Percentiles rank a stretch among this genome's conserved stretches.
Evolutionary conservation across 352 stramenopile species (phyloP).

Genomic region (Globisporangium lucens): DNA sequence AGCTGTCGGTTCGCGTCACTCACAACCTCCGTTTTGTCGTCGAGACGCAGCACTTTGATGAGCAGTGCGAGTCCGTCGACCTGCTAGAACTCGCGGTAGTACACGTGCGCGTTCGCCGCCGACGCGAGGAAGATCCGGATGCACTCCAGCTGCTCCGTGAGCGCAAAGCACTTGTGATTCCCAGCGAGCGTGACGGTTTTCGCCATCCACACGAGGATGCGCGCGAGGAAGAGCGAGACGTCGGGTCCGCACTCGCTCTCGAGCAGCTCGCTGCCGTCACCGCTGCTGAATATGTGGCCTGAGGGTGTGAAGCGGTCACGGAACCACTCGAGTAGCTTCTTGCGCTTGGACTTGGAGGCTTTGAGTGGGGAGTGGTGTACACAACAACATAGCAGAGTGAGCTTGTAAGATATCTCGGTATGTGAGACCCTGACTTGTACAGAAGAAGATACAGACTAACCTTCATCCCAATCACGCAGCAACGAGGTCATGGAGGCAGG

Average conservation of each 20-base stretch:
- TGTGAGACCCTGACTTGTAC: not conserved
- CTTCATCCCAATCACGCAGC: conserved; percentile 69
- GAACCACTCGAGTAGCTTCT: conserved; percentile 57
- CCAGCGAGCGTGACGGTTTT: conserved; percentile 23
- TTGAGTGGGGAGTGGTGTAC: not conserved
- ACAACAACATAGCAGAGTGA: not conserved
- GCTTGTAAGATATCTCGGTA: not conserved
- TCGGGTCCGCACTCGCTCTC: conserved; percentile 44
- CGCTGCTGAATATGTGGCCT: not conserved
- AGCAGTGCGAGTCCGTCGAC: conserved; percentile 48
- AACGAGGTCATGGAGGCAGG: conserved; percentile 32
- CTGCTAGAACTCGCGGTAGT: conserved; percentile 54
- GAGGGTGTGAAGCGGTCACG: conserved; percentile 24
- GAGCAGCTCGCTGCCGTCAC: conserved; percentile 25
- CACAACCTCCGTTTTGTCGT: conserved; percentile 11
- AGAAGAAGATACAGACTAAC: conserved; percentile 20
- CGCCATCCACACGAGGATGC: conserved; percentile 68
- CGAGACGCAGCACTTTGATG: conserved; percentile 30
- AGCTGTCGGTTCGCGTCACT: conserved; percentile 24
- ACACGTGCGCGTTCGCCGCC: conserved; percentile 26
- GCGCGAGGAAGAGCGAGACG: conserved; percentile 53
- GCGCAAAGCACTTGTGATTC: conserved; percentile 19
- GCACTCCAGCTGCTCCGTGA: conserved; percentile 47
- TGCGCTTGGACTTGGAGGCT: conserved; percentile 52
- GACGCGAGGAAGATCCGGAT: conserved; percentile 50